Conservation (phyloP, 2,329 filamentous ascomycete genomes). For the Cryphonectria naterciae region DNA sequence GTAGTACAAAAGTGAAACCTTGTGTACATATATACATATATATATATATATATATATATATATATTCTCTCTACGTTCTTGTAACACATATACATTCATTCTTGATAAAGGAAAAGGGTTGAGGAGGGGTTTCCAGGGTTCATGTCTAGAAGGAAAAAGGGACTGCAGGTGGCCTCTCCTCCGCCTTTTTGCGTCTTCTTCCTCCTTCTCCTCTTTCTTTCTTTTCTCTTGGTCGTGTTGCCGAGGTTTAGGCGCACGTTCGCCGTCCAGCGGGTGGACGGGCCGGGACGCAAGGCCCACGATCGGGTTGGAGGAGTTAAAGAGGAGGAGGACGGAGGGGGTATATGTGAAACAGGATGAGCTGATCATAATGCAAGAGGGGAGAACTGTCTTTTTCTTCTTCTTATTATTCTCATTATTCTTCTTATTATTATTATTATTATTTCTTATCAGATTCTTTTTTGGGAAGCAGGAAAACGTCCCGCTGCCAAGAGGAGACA, state of each 20-base stretch:
- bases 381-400: not conserved
- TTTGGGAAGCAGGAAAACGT: not conserved
- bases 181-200: no score
- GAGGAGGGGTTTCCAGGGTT: not conserved
- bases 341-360: not conserved
- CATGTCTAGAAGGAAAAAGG: no score
- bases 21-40: no score
- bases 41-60: no score
- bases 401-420: not conserved
- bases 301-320: not conserved
- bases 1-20: no score
- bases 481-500: not conserved
- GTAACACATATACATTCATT: no score
- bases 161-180: not conserved
- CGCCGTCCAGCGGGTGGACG: slow-evolving; percentile 24
- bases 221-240: not conserved
- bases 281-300: slow-evolving; percentile 18
- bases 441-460: not conserved
- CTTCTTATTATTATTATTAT: not conserved
- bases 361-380: not conserved
- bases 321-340: not conserved
- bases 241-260: slow-evolving; percentile 27
- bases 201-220: not conserved
- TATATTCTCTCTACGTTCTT: no score
- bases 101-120: no score